These are phyloP conservation scores for Rubroboletus pulcherrimus DNA, from an alignment of 768 basidiomycete genomes.

Conservation along the genomic window DNA sequence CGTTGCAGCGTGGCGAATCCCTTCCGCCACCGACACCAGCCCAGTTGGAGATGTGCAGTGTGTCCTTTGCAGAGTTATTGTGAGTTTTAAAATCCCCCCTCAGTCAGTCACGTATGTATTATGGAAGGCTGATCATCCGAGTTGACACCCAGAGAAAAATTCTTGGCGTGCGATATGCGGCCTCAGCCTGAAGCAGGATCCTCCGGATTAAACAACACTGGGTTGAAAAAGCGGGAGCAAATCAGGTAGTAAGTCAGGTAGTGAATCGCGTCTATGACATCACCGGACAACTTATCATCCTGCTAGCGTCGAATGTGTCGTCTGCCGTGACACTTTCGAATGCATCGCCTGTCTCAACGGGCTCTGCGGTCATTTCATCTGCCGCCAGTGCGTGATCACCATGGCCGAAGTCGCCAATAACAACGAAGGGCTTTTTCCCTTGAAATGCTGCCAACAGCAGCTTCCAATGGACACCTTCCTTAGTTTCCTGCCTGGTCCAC, in stretches of 20 bases:
- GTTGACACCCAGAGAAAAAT: conserved; percentile 6
- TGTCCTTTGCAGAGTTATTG: conserved; percentile 12
- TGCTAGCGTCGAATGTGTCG: conserved; percentile 32
- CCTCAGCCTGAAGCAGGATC: neutral
- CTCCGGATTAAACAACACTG: neutral
- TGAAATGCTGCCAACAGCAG: conserved; percentile 45
- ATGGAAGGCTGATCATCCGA: neutral
- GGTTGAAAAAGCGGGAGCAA: neutral
- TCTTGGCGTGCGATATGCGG: conserved; percentile 5
- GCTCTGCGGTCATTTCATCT: conserved; percentile 47
- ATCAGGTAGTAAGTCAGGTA: conserved; percentile 4
- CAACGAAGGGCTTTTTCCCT: conserved; percentile 50
- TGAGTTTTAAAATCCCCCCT: neutral
- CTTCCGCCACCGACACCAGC: conserved; percentile 21
- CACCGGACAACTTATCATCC: neutral
- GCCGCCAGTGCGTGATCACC: conserved; percentile 38
- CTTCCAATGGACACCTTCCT: conserved; percentile 32
- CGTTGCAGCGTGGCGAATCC: conserved; percentile 30
- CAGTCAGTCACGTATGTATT: too few relatives aligned
- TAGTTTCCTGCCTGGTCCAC: conserved; percentile 29
- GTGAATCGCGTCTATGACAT: neutral
- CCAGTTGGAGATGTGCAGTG: conserved; percentile 18
- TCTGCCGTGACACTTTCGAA: conserved; percentile 37
- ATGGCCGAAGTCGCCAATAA: conserved; percentile 41
- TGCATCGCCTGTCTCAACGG: conserved; percentile 28